Percentiles rank a stretch among this genome's conserved stretches.
Conservation (phyloP, 805 yeast genomes). For the Candida xyloterini region DNA sequence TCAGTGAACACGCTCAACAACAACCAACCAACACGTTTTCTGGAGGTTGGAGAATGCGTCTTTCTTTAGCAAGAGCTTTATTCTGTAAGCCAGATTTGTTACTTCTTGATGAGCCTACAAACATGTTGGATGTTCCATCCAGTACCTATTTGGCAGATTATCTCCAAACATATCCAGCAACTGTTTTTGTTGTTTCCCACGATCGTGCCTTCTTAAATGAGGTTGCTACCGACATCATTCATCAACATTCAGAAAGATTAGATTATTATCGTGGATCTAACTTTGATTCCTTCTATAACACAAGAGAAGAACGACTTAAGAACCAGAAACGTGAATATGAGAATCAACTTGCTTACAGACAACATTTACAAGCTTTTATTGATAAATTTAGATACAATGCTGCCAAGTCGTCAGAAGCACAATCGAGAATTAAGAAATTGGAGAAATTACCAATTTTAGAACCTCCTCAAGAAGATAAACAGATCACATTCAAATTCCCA, state of each 20-base stretch:
- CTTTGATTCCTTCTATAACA: constrained; percentile 88
- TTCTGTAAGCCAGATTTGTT: constrained; percentile 95
- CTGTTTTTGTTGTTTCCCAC: constrained; percentile 94
- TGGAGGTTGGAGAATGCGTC: constrained; percentile 99
- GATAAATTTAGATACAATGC: constrained; percentile 98
- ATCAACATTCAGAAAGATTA: constrained; percentile 94
- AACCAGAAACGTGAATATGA: constrained; percentile 94
- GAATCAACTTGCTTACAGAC: constrained; percentile 93
- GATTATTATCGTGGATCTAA: constrained; percentile 94
- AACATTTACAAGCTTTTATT: constrained; percentile 89
- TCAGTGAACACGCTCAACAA: constrained; percentile 80
- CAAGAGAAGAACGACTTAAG: constrained; percentile 93
- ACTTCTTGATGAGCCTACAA: constrained; percentile 96
- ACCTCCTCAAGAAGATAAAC: constrained; percentile 90
- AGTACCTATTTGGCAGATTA: constrained; percentile 90
- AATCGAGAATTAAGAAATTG: constrained; percentile 93
- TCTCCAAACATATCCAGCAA: constrained; percentile 84
- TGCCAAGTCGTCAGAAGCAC: constrained; percentile 96
- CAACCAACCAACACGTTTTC: constrained; percentile 87
- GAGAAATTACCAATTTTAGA: constrained; percentile 92
- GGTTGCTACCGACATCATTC: constrained; percentile 96
- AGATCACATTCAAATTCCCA: constrained; percentile 84
- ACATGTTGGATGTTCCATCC: constrained; percentile 99
- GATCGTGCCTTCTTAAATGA: constrained; percentile 96
- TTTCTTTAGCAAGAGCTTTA: constrained; percentile 95